Base-by-base conservation (phyloP, 352 stramenopile species). In the Globisporangium barbulae region DNA sequence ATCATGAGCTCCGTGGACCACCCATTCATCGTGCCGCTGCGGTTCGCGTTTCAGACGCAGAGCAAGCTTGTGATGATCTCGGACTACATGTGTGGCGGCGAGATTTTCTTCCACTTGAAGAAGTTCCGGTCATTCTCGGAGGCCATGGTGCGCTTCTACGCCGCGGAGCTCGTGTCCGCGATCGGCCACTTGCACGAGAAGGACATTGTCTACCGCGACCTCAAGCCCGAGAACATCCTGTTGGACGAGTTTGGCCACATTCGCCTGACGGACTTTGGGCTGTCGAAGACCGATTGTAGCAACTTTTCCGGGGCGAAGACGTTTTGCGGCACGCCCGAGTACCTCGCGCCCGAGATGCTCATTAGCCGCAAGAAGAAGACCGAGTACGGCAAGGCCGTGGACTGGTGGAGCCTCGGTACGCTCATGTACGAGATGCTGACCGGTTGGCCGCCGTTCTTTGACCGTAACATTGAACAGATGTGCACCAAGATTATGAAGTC, bases 21-120 rank as follows among this genome's bases (percentile, higher is more conserved):
- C 74, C 95, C 97, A 28, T 99, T 99, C 75, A 97, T 99, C 45
- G 97, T 99, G 50, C 92, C 91, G 49, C 76, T 99, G 21, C 89
- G 96, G 39, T 97, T 91, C 64, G 88, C 90, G 47, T 97, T 97
- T 71, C 90, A 97, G 74, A 97, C 90, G 17, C 74, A 87, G 30
- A 93, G 74, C 64, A 97, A 97, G 67, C 85, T 97, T 33, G 91
- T 97, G 62, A 94, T 97, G 84, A 82, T 97, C 39, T 96, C 83
- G 17, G 88, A 96, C 62, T 97, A 96, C 59, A 94, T 88, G 70
- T 94, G 83, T 50, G 90, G 90, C 30, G 90, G 90, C 35, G 90
- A 97, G 71, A 93, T 97, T 53, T 97, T 97, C 70, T 96, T 96
- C 71, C 89, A 97, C 52, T 57, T 97, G 15, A 97, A 96, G 61